These are phyloP conservation scores for Metrosideros polymorpha DNA, from an alignment of 441 rosid genomes.

Conservation along the genomic window DNA sequence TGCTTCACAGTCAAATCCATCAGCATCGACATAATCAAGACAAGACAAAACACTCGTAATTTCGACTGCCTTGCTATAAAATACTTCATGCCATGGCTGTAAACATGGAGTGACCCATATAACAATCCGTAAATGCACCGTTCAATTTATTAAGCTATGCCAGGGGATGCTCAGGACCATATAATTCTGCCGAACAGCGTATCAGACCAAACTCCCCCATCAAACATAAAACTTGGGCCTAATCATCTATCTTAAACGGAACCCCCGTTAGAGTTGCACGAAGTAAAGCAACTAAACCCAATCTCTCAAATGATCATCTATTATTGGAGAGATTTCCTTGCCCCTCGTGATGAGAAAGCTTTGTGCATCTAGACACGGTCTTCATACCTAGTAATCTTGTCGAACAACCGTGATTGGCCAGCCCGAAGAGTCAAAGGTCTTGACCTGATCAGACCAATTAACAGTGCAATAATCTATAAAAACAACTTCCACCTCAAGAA, in stretches of 20 bases:
- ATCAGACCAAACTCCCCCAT: background rate
- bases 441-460: background rate
- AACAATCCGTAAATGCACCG: background rate
- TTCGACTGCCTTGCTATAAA: background rate
- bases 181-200: background rate
- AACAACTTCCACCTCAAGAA: background rate
- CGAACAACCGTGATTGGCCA: background rate
- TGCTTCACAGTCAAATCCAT: background rate
- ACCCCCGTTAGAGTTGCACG: too few relatives aligned
- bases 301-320: background rate
- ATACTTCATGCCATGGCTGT: background rate
- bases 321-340: background rate
- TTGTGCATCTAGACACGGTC: background rate
- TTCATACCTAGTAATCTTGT: background rate
- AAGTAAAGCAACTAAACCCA: background rate
- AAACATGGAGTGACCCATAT: background rate
- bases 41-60: too few relatives aligned
- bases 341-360: fast-evolving
- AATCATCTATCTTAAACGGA: background rate
- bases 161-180: background rate
- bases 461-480: background rate
- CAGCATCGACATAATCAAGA: too few relatives aligned
- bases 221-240: background rate
- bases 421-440: background rate
- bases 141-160: background rate